These are phyloP conservation scores for Rhipidocladum racemiflorum DNA, from an alignment of 176 grass and related monocot genomes.

Conservation along the genomic window DNA sequence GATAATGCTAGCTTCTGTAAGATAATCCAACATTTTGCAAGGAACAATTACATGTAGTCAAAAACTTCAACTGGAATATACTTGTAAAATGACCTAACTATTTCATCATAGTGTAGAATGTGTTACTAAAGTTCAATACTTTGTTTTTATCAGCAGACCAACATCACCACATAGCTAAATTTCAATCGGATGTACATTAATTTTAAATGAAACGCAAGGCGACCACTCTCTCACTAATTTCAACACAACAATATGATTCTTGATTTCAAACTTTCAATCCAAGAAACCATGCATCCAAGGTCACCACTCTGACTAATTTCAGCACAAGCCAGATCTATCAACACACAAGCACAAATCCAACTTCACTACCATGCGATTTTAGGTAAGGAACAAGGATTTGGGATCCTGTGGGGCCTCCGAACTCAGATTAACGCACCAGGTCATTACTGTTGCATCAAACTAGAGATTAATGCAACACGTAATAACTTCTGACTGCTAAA, in stretches of 20 bases:
- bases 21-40: conserved; percentile 85
- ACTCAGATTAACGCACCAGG: too few relatives aligned
- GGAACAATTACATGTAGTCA: conserved; percentile 27
- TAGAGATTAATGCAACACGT: too few relatives aligned
- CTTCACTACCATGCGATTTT: too few relatives aligned
- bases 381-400: too few relatives aligned
- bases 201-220: background rate
- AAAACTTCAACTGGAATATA: conserved; percentile 17
- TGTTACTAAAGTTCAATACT: background rate
- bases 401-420: too few relatives aligned
- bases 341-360: too few relatives aligned
- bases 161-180: background rate
- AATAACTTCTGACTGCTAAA: too few relatives aligned
- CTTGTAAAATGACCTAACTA: background rate
- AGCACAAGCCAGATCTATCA: too few relatives aligned
- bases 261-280: background rate
- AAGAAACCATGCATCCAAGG: background rate
- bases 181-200: background rate
- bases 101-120: background rate
- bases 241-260: background rate
- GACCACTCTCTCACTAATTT: too few relatives aligned
- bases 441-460: too few relatives aligned
- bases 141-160: background rate
- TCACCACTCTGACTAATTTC: too few relatives aligned
- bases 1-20: conserved; percentile 94